These are phyloP conservation scores for Pseudocercospora fuligena DNA, from an alignment of 2,329 filamentous ascomycete genomes.

Conservation along the genomic window DNA sequence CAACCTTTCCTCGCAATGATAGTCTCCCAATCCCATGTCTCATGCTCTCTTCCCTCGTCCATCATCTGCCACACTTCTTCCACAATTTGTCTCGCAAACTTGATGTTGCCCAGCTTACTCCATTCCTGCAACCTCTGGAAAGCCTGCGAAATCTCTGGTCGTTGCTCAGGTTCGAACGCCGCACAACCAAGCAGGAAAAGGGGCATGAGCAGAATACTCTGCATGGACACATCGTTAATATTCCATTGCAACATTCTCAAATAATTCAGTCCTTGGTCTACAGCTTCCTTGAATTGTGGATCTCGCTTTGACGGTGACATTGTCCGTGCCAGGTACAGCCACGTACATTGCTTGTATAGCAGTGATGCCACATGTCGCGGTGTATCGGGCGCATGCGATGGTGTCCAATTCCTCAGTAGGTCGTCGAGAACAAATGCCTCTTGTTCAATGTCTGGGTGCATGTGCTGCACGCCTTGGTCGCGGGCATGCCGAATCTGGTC, in stretches of 20 bases:
- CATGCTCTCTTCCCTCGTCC: constrained; percentile 58
- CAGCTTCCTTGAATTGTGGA: constrained; percentile 60
- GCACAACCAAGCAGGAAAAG: constrained; percentile 66
- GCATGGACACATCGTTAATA: constrained; percentile 49
- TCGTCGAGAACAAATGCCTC: constrained; percentile 76
- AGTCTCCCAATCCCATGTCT: constrained; percentile 68
- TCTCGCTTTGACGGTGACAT: constrained; percentile 60
- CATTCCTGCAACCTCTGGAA: constrained; percentile 61
- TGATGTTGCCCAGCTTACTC: constrained; percentile 63
- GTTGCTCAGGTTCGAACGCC: constrained; percentile 60
- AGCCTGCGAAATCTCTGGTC: constrained; percentile 59
- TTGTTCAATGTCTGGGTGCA: constrained; percentile 74
- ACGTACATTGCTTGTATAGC: constrained; percentile 66
- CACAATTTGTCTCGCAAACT: constrained; percentile 60
- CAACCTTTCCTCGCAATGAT: constrained; percentile 63
- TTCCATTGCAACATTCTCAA: constrained; percentile 56
- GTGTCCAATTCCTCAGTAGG: constrained; percentile 75
- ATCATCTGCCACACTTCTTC: constrained; percentile 64
- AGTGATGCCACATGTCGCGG: constrained; percentile 62
- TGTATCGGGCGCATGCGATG: constrained; percentile 57
- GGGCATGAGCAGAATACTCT: constrained; percentile 65
- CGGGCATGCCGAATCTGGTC: constrained; percentile 75
- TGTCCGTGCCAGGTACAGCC: constrained; percentile 67
- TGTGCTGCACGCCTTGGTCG: constrained; percentile 62
- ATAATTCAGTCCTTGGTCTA: constrained; percentile 63